Percentiles rank a stretch among this genome's conserved stretches.
These are phyloP conservation scores for Stagonosporopsis chrysanthemi DNA, from an alignment of 2,329 filamentous ascomycete species.

Conservation along the genomic window DNA sequence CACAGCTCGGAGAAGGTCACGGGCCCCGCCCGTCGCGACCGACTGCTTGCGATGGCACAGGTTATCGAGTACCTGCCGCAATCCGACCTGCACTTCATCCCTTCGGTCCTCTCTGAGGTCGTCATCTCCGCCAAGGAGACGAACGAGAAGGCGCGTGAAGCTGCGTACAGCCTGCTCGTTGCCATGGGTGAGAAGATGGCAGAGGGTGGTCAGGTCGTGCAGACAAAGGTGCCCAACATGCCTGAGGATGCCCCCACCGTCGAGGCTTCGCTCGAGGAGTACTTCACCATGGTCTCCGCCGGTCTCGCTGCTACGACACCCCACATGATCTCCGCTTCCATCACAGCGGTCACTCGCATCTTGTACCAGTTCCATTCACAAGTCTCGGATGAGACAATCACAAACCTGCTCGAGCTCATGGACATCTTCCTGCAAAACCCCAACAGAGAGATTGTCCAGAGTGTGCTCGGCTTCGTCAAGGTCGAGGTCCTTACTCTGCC, in stretches of 20 bases:
- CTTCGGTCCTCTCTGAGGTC: conserved; percentile 88
- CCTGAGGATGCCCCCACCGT: conserved; percentile 78
- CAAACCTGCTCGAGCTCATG: conserved; percentile 91
- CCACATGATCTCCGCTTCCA: conserved; percentile 97
- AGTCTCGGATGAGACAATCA: conserved; percentile 73
- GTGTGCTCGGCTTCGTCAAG: conserved; percentile 95
- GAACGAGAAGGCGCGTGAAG: conserved; percentile 90
- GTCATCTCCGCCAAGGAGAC: conserved; percentile 97
- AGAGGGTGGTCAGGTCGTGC: conserved; percentile 77
- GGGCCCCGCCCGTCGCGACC: conserved; percentile 83
- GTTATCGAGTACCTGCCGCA: conserved; percentile 80
- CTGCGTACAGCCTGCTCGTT: conserved; percentile 89
- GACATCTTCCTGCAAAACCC: conserved; percentile 95
- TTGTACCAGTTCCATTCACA: conserved; percentile 86
- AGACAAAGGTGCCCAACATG: conserved; percentile 88
- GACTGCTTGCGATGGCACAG: conserved; percentile 81
- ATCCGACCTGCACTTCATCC: conserved; percentile 88
- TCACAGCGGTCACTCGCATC: conserved; percentile 91
- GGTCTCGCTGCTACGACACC: conserved; percentile 91
- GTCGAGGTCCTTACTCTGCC: conserved; percentile 90
- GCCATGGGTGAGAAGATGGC: conserved; percentile 86
- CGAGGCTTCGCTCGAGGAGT: conserved; percentile 87
- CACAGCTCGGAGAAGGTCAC: conserved; percentile 84
- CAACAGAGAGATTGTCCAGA: conserved; percentile 95
- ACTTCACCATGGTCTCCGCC: conserved; percentile 97